These are phyloP conservation scores for Microstegium vimineum DNA, from an alignment of 176 grass and related monocot genomes.

Conservation along the genomic window DNA sequence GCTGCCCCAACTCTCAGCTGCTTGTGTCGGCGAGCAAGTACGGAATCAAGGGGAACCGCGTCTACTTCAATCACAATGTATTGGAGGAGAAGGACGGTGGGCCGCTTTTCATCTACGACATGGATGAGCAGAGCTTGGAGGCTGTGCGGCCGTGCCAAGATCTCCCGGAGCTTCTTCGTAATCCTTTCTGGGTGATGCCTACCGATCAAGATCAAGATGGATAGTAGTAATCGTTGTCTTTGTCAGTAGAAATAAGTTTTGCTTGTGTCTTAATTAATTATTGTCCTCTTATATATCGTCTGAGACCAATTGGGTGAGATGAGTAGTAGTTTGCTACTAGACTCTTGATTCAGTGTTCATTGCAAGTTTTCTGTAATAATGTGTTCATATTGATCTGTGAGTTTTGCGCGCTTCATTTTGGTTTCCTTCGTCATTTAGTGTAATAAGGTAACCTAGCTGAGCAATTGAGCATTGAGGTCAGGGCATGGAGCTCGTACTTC, in stretches of 20 bases:
- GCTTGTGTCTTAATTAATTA: neutral
- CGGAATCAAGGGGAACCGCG: neutral
- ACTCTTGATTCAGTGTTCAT: too few relatives aligned
- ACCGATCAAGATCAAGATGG: neutral
- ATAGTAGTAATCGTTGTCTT: too few relatives aligned
- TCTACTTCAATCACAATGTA: neutral
- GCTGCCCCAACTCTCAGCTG: neutral
- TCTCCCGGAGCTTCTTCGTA: neutral
- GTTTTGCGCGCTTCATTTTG: too few relatives aligned
- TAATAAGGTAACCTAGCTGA: too few relatives aligned
- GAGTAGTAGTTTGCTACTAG: too few relatives aligned
- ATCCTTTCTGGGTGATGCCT: conserved; percentile 5
- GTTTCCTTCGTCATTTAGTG: too few relatives aligned
- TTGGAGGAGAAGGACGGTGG: neutral
- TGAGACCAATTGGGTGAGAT: too few relatives aligned
- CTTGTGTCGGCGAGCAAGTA: neutral
- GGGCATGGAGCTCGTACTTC: too few relatives aligned
- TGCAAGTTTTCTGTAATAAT: too few relatives aligned
- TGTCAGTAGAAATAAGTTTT: too few relatives aligned
- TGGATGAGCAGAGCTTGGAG: neutral
- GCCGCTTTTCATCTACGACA: neutral
- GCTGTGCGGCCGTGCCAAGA: neutral
- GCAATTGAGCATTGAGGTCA: too few relatives aligned
- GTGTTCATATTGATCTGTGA: too few relatives aligned
- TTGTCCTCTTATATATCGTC: neutral